A percentile compares a stretch with the other conserved stretches of the same genome.
Evolutionary conservation across 768 basidiomycete genomes (phyloP).

Genomic region (Mycena crocata): DNA sequence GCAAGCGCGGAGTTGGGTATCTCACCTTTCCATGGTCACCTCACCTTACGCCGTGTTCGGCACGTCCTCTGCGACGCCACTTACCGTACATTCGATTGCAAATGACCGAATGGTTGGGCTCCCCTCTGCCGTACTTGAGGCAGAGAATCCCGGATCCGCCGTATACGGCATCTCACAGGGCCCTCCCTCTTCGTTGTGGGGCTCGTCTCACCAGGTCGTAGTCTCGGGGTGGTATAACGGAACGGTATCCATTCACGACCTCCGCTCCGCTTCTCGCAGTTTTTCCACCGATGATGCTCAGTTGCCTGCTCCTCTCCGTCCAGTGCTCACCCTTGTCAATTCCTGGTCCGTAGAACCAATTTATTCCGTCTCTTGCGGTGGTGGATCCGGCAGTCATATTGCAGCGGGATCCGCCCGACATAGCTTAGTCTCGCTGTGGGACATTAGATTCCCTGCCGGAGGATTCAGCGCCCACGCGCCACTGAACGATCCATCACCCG

Average conservation of each 20-base stretch:
- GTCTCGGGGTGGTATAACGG: slow-evolving; percentile 90
- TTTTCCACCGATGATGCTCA: slow-evolving; percentile 27
- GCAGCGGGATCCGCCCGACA: slow-evolving; percentile 84
- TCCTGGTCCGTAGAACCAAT: slow-evolving; percentile 79
- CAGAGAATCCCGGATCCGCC: slow-evolving; percentile 53
- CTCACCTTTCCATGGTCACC: slow-evolving; percentile 65
- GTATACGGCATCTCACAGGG: slow-evolving; percentile 79
- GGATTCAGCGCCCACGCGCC: slow-evolving; percentile 89
- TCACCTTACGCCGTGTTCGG: slow-evolving; percentile 78
- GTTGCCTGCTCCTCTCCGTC: slow-evolving; percentile 55
- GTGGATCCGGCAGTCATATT: slow-evolving; percentile 72
- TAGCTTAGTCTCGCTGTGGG: slow-evolving; percentile 85
- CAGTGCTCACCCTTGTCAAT: slow-evolving; percentile 72
- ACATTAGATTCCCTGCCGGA: slow-evolving; percentile 67
- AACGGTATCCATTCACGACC: slow-evolving; percentile 77
- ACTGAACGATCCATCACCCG: slow-evolving; percentile 81
- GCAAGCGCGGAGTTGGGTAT: slow-evolving; percentile 69
- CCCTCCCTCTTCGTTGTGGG: slow-evolving; percentile 74
- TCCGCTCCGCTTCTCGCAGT: slow-evolving; percentile 62
- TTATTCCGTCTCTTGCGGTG: slow-evolving; percentile 81
- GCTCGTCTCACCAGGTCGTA: slow-evolving; percentile 75
- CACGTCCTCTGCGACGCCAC: slow-evolving; percentile 67
- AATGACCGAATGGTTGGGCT: slow-evolving; percentile 56
- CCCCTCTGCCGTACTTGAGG: slow-evolving; percentile 61
- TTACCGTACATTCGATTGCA: slow-evolving; percentile 66